Conservation (phyloP, 1,284 basidiomycete genomes). For the Mycosarcoma maydis region DNA sequence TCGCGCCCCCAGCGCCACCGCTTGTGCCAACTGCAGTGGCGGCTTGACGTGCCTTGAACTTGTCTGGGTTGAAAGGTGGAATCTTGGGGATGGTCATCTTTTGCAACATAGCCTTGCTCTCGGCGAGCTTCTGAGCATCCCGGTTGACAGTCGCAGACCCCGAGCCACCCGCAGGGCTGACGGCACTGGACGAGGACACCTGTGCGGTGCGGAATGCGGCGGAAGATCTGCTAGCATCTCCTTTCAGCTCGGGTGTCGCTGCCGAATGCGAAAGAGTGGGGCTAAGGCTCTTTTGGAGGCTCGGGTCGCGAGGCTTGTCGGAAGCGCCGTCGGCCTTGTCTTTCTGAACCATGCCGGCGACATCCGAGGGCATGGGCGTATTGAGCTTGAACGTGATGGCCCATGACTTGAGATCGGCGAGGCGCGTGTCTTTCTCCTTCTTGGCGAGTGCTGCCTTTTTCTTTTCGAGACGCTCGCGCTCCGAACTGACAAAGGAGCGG, state of each 20-base stretch:
- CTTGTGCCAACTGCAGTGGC: slow-evolving; percentile 22
- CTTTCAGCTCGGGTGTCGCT: slow-evolving; percentile 14
- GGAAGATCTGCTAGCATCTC: slow-evolving; percentile 24
- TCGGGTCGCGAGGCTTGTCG: slow-evolving; percentile 59
- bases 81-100: slow-evolving; percentile 80
- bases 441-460: slow-evolving; percentile 89
- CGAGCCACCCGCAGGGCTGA: slow-evolving; percentile 31
- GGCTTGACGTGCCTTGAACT: slow-evolving; percentile 52
- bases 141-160: slow-evolving; percentile 19
- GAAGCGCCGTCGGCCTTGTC: slow-evolving; percentile 51
- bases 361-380: slow-evolving; percentile 90
- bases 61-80: slow-evolving; percentile 84
- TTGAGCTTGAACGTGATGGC: slow-evolving; percentile 94
- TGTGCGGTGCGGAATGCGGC: slow-evolving; percentile 30
- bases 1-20: slow-evolving; percentile 10
- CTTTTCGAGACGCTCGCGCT: slow-evolving; percentile 72
- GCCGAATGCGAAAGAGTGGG: slow-evolving; percentile 44
- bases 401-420: slow-evolving; percentile 91
- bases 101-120: slow-evolving; percentile 66
- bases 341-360: slow-evolving; percentile 74
- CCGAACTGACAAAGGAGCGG: slow-evolving; percentile 61
- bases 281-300: slow-evolving; percentile 56
- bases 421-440: slow-evolving; percentile 89
- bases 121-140: slow-evolving; percentile 42
- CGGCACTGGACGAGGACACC: slow-evolving; percentile 21